Evolutionary conservation across 345 rosid species (phyloP), one percentile per base, ranked within the genome.

Genomic region (Syzygium oleosum): DNA sequence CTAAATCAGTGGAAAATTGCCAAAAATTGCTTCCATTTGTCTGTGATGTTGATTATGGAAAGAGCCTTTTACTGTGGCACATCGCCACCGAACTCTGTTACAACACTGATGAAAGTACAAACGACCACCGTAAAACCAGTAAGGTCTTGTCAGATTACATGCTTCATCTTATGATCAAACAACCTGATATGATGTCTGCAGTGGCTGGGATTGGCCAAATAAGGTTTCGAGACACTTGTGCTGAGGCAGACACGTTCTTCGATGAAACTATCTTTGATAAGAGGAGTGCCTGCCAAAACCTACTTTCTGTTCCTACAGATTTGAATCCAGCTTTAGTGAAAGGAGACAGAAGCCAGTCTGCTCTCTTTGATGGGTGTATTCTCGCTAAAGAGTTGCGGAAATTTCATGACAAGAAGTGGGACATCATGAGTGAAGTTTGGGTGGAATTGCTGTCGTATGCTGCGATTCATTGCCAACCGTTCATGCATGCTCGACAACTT

Each of bases 401-500:
- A 51, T 43, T 80, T 41, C 16, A 8, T 16, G 21, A 85, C 21
- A 2, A 29, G n/a, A 54, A 55, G 86, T 87, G 88, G 88, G 84
- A 84, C 43, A 43, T 89, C 85, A 4, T 87, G 85, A 68, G 90
- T 10, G 31, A 73, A 34, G 92, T 91, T 10, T 90, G 92, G 92
- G 78, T 87, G 27, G 92, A 90, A 84, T 79, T 89, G 85, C 61
- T 88, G 53, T 73, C 68, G 49, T 87, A 84, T 87, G 86, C 88
- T 2, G 89, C 89, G 9, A 23, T 56, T 85, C 90, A 88, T 31
- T 80, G 91, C 25, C 87, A 86, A 61, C 90, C 89, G 4, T 58
- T 83, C 34, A 77, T 87, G 51, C 96, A 93, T 78, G 93, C 93
- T 5, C 89, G 90, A 59, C 94, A 94, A 46, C 87, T 92, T 31